phyloP scores from a whole-genome alignment of 1,284 basidiomycete genomes.

The Pholiota adiposa region DNA sequence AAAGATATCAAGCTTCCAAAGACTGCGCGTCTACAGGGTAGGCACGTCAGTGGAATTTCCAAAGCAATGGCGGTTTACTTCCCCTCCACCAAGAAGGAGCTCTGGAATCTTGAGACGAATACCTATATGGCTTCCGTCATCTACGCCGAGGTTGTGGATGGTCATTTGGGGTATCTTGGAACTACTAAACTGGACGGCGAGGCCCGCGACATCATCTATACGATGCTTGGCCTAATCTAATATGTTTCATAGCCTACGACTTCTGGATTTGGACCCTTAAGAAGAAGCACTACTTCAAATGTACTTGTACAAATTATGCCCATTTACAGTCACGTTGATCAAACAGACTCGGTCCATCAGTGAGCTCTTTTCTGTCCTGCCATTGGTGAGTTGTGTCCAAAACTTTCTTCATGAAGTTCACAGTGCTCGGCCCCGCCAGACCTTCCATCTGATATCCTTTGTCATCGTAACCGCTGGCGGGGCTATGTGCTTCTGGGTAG shows the following conservation, averaged over 20 bases:
- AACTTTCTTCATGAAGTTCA: too few relatives aligned
- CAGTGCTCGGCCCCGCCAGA: too few relatives aligned
- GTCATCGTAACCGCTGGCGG: too few relatives aligned
- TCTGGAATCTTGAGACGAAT: conserved; percentile 17
- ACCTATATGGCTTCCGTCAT: conserved; percentile 24
- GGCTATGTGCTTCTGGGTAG: too few relatives aligned
- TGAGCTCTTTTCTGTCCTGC: too few relatives aligned
- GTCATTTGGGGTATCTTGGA: conserved; percentile 33
- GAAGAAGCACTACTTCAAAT: background rate
- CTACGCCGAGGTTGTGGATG: conserved; percentile 28
- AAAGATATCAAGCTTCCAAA: conserved; percentile 22
- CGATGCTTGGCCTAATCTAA: conserved; percentile 29
- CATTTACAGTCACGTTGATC: too few relatives aligned
- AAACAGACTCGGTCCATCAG: too few relatives aligned
- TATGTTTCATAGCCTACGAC: background rate
- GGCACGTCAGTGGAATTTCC: conserved; percentile 26
- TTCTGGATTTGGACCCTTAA: background rate
- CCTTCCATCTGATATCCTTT: too few relatives aligned
- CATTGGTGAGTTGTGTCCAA: too few relatives aligned
- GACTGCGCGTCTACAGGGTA: conserved; percentile 18
- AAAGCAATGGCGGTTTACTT: conserved; percentile 25
- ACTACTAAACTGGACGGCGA: conserved; percentile 25
- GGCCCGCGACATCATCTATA: conserved; percentile 28
- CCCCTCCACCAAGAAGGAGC: conserved; percentile 12
- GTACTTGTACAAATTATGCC: too few relatives aligned